Base-by-base conservation (phyloP, 169 alveolate species). In the Eimeria falciformis region DNA sequence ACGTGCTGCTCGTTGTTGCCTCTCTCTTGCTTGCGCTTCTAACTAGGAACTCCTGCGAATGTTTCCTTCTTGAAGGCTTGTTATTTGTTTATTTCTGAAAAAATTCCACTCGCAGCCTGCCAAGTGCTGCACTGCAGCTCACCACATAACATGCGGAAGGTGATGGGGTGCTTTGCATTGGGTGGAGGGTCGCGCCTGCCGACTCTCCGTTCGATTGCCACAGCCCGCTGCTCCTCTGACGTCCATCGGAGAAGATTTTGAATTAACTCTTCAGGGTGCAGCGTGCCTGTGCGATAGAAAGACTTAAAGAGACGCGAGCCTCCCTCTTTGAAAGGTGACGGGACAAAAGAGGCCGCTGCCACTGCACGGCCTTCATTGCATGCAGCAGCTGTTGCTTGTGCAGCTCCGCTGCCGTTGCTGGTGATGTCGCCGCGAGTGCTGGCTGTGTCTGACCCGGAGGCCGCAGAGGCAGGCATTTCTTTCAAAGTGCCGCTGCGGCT, bases 141-240 rank as follows among this genome's bases (percentile, higher is more conserved):
- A 62, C 73, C 73, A 29, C 73, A 62, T 9, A 62, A 29, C 73
- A 62, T 62, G n/a, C 73, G 73, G 29, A 62, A 62, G n/a, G 73
- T 62, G 73, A 62, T 62, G 73, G 73, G 73, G n/a, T 14, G 62
- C 14, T 14, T 50, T 14, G 7, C n/a, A 29, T 62, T 62, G 73
- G 12, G n/a, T n/a, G 12, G 37, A n/a, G 29, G 29, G 12, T 14
- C n/a, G 62, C 2, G 11, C 23, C 18, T 50, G 18, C 23, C 62
- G 11, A 50, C 62, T n/a, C 73, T n/a, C 7, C 25, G 17, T 29
- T 62, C 37, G 2, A 62, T 29, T 9, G 73, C 73, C 73, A 62
- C 25, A n/a, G 73, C 6, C 73, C 73, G 73, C 73, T 62, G 73
- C 73, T 62, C 73, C 25, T 62, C 73, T 0, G 73, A 62, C 7